A percentile compares a stretch with the other conserved stretches of the same genome.
Conservation (phyloP, 345 rosid genomes). For the Camelina sativa region DNA sequence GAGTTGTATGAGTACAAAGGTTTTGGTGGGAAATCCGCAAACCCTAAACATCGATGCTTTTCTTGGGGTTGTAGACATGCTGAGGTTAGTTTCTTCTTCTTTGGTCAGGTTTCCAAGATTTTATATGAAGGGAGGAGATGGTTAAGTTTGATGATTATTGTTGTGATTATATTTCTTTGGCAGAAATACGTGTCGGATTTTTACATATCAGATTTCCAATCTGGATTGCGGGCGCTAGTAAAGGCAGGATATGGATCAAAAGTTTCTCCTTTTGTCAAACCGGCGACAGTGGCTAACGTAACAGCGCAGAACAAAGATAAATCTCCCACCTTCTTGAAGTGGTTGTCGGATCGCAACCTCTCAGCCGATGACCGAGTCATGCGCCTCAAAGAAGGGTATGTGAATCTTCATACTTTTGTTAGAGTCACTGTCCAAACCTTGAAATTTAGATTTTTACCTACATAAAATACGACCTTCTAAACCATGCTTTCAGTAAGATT, state of each 20-base stretch:
- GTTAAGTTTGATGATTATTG: conserved; percentile 13
- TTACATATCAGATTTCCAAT: conserved; percentile 91
- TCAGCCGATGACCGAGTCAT: conserved; percentile 71
- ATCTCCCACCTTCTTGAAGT: conserved; percentile 73
- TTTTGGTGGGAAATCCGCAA: conserved; percentile 76
- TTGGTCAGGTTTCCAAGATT: background rate
- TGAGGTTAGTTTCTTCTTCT: conserved; percentile 48
- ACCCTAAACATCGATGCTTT: conserved; percentile 73
- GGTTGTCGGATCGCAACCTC: conserved; percentile 83
- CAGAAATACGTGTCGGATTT: conserved; percentile 91
- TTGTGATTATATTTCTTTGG: conserved; percentile 30
- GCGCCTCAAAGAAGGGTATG: conserved; percentile 96
- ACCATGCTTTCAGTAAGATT: background rate
- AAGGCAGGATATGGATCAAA: conserved; percentile 94
- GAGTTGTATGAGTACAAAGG: conserved; percentile 87
- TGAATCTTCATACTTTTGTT: background rate
- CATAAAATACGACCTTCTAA: background rate
- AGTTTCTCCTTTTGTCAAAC: conserved; percentile 84
- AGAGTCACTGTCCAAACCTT: conserved; percentile 6
- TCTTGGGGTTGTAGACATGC: conserved; percentile 91
- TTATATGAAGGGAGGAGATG: background rate
- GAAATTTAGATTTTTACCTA: background rate
- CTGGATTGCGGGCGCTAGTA: conserved; percentile 86
- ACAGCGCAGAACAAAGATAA: conserved; percentile 63
- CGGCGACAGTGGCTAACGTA: conserved; percentile 71